Base-by-base conservation (phyloP, 371 early-diverging fungal genomes). In the Chytridiales sp. region DNA sequence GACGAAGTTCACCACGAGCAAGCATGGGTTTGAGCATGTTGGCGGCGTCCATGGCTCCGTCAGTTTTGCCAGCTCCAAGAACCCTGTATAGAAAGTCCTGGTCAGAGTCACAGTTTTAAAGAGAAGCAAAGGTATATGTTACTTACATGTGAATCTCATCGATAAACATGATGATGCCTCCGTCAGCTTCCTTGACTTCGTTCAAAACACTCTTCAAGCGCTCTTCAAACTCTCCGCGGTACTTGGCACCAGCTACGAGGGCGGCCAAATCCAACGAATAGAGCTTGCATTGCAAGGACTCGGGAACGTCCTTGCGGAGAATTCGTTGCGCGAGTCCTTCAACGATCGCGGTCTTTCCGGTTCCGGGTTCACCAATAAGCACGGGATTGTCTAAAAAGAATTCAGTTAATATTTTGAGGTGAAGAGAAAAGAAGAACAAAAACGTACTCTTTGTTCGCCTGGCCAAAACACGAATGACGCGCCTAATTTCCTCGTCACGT, bases 121-220 rank as follows among this genome's bases (percentile, higher is more conserved):
- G 11, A 4, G 57, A 63, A 21, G 79, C 83, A 26, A 83, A 82
- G 11, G 77, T 76, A 24, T 84, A 50, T 4, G 97, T 90, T 30
- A n/a, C n/a, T n/a, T n/a, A n/a, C n/a, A 92, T 87, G 67, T 99
- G 99, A 36, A 99, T 89, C 79, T 99, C 99, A 77, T 99, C 99
- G 67, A 99, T 96, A 73, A 99, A 99, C 26, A 99, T 76, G 62
- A 99, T 98, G 40, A 95, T 85, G 31, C 89, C 87, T 39, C 90
- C 90, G 9, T 89, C 80, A 4, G 91, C 85, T 34, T 96, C 94
- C 67, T 87, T 85, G 59, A 98, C 91, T 73, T 98, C 98, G 64
- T 95, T 95, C 42, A 99, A 80, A 11, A 99, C 90, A 0, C 91
- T 87, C 81, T 98, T 99, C 44, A 99, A 83, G 26, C 99, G 90